Evolutionary conservation across 345 rosid species (phyloP), one percentile per base, ranked within the genome.

Genomic region (Eucalyptus urophylla): DNA sequence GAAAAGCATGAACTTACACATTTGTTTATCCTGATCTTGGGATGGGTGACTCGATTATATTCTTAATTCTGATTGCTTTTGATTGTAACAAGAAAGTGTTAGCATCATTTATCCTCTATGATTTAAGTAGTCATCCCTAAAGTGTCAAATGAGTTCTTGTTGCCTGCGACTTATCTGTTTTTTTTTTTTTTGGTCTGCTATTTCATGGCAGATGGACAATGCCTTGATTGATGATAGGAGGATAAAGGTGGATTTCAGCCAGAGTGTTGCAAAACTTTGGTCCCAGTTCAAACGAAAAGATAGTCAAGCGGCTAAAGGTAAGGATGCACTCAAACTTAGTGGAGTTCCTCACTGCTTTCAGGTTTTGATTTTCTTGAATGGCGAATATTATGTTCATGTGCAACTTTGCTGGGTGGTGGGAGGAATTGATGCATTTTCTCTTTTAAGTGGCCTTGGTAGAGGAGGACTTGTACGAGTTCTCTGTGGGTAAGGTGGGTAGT

Each of bases 191-290:
- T 21, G 25, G 67, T 80, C 89, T 76, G 85, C 25, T 76, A 40
- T 89, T 91, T 88, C 87, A 24, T 90, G 87, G 90, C 94, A 97
- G 99, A 97, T 98, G 99, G 98, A 97, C 91, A 98, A 98, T 92
- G 98, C 98, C 89, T 93, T 98, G 92, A 98, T 98, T 88, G 99
- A 98, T 87, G 99, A 98, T 92, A 93, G 99, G 93, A 95, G 99
- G 93, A 94, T 98, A 92, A 97, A 97, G 92, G 99, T 97, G 83
- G 99, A 97, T 93, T 98, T 98, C 88, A 98, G 99, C 94, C 99
- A 98, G 89, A 97, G 99, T 94, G 99, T 98, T 88, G 90, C 99
- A 81, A 96, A 93, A 91, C 96, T 95, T 88, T 97, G 98, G 99
- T 91, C 95, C 89, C 97, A 95, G 88, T 98, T 90, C 92, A 91